Percentiles rank a stretch among this genome's conserved stretches.
These are phyloP conservation scores for Epicoccum nigrum DNA, from an alignment of 2,329 filamentous ascomycete species.

Conservation along the genomic window DNA sequence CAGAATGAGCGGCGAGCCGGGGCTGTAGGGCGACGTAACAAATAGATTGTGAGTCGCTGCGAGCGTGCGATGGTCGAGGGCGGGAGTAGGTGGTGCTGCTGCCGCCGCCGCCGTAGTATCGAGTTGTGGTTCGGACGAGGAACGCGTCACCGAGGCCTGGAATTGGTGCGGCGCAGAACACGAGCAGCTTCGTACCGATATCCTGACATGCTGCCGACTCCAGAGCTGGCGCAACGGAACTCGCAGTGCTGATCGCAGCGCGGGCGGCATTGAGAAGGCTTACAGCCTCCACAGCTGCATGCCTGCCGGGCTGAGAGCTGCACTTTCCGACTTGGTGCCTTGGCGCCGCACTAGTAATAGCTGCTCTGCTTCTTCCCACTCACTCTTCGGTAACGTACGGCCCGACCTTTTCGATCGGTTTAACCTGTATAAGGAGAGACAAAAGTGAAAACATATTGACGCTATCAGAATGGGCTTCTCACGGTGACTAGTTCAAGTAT, in stretches of 20 bases:
- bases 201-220: slow-evolving; percentile 12
- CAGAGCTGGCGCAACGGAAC: slow-evolving; percentile 13
- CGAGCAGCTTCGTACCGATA: slow-evolving; percentile 36
- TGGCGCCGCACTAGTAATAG: slow-evolving; percentile 15
- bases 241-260: slow-evolving; percentile 31
- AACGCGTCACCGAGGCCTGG: slow-evolving; percentile 30
- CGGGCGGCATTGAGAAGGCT: slow-evolving; percentile 39
- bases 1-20: slow-evolving; percentile 83
- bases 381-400: slow-evolving; percentile 6
- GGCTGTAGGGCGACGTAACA: slow-evolving; percentile 78
- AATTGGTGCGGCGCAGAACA: slow-evolving; percentile 40
- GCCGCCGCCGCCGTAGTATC: slow-evolving; percentile 38
- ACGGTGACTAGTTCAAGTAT: no score
- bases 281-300: slow-evolving; percentile 17
- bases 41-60: slow-evolving; percentile 72
- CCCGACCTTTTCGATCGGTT: neutral
- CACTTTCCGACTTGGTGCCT: slow-evolving; percentile 34
- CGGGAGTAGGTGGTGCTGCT: slow-evolving; percentile 45
- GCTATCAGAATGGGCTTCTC: no score
- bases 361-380: neutral
- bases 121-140: slow-evolving; percentile 31
- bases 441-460: no score
- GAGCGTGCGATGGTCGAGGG: slow-evolving; percentile 58
- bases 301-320: slow-evolving; percentile 20
- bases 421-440: no score